phyloP scores from a whole-genome alignment of 257 asterid genomes.

The Rehmannia glutinosa region DNA sequence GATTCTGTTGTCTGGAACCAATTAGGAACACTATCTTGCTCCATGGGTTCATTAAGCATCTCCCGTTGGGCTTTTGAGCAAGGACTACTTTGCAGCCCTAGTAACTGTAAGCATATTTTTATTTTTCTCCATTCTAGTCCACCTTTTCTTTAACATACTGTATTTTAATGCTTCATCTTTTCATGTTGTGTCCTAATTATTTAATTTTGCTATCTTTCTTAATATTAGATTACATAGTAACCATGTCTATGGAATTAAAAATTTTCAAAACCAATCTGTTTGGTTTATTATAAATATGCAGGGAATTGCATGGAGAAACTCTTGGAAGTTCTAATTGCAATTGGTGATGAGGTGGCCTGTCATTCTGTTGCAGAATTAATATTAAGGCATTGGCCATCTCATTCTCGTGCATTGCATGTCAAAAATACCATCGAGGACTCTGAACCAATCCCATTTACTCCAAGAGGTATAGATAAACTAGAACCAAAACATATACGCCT shows the following conservation, averaged over 20 bases:
- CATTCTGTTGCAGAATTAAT: constrained; percentile 82
- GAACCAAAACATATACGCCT: constrained; percentile 78
- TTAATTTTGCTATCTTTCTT: constrained; percentile 9
- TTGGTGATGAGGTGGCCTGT: constrained; percentile 97
- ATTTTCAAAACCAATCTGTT: neutral
- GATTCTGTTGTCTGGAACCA: constrained; percentile 97
- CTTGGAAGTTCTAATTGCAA: constrained; percentile 93
- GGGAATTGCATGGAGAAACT: constrained; percentile 99
- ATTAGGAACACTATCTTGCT: constrained; percentile 91
- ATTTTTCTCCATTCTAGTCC: constrained; percentile 9
- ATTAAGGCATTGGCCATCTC: constrained; percentile 95
- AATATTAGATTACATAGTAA: neutral
- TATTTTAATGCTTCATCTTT: neutral
- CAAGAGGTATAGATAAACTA: constrained; percentile 91
- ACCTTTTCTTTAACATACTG: neutral
- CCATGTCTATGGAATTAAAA: neutral
- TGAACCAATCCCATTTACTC: constrained; percentile 70
- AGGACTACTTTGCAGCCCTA: constrained; percentile 94
- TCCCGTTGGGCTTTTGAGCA: constrained; percentile 99
- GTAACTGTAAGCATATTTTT: constrained; percentile 66
- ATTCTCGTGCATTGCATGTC: constrained; percentile 94
- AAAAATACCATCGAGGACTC: constrained; percentile 76
- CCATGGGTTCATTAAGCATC: constrained; percentile 88
- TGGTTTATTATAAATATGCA: constrained; percentile 28
- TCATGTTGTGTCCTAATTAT: neutral